Percentiles rank a stretch among this genome's conserved stretches.
These are phyloP conservation scores for Fibroporia radiculosa DNA, from an alignment of 768 basidiomycete species.

Conservation along the genomic window DNA sequence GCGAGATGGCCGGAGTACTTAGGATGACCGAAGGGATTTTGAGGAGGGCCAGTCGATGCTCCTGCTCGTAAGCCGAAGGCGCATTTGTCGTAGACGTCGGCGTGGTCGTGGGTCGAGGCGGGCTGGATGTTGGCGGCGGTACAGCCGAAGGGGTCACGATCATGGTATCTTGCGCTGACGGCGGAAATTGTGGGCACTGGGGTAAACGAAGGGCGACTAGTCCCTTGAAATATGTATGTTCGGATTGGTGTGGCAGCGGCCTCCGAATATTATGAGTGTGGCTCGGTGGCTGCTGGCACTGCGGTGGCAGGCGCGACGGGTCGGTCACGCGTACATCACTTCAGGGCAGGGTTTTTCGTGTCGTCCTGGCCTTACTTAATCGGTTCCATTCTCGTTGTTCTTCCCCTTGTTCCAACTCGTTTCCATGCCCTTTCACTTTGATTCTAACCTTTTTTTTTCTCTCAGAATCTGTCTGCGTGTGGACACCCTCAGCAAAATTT, in stretches of 20 bases:
- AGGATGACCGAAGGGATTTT: slow-evolving; percentile 37
- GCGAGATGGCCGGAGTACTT: slow-evolving; percentile 44
- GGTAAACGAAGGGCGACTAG: background rate
- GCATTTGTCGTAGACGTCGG: background rate
- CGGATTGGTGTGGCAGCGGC: background rate
- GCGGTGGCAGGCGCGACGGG: background rate
- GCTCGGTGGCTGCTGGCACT: no score
- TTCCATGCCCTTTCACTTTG: background rate
- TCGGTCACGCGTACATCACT: background rate
- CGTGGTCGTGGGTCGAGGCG: background rate
- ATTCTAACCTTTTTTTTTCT: background rate
- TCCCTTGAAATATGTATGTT: background rate
- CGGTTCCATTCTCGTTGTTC: background rate
- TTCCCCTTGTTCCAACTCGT: no score
- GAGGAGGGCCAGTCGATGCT: slow-evolving; percentile 1
- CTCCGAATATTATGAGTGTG: background rate
- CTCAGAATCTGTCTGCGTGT: background rate
- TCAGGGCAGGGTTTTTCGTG: slow-evolving; percentile 10
- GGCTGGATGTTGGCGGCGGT: slow-evolving; percentile 2
- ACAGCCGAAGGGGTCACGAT: slow-evolving; percentile 2
- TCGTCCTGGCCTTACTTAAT: background rate
- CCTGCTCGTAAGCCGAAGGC: background rate
- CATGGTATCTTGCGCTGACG: slow-evolving; percentile 3
- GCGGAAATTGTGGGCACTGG: background rate
- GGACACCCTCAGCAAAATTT: background rate